These are phyloP conservation scores for Exophiala spinifera DNA, from an alignment of 2,329 filamentous ascomycete genomes.

Conservation along the genomic window DNA sequence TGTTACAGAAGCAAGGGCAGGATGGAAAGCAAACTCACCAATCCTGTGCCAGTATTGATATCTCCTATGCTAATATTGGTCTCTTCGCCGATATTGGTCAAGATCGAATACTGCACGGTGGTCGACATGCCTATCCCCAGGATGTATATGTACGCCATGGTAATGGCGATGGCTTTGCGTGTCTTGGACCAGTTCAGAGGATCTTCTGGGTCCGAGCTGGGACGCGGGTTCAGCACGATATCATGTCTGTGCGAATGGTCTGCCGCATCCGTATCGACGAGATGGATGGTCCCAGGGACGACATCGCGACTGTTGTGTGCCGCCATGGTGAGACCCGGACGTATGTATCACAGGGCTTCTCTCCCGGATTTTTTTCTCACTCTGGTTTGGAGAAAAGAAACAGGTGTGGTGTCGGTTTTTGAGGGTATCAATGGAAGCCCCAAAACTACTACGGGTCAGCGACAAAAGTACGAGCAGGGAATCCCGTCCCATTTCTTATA, in stretches of 20 bases:
- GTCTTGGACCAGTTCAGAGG: constrained; percentile 37
- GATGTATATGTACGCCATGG: constrained; percentile 36
- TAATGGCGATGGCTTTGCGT: constrained; percentile 35
- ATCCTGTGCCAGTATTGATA: constrained; percentile 36
- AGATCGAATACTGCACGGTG: constrained; percentile 34
- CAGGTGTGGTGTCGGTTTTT: too few relatives aligned
- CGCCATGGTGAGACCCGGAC: too few relatives aligned
- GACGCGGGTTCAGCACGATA: constrained; percentile 35
- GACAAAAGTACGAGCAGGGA: too few relatives aligned
- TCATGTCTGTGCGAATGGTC: constrained; percentile 2
- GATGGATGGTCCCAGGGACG: constrained; percentile 16
- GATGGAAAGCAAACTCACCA: background rate
- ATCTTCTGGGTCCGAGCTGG: constrained; percentile 39
- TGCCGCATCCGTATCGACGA: constrained; percentile 17
- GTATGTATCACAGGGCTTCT: too few relatives aligned
- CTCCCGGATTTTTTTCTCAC: too few relatives aligned
- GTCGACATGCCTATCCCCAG: constrained; percentile 33
- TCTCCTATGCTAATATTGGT: constrained; percentile 43
- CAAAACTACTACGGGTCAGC: too few relatives aligned
- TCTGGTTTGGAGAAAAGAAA: too few relatives aligned
- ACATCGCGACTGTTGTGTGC: constrained; percentile 1
- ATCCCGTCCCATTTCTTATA: too few relatives aligned
- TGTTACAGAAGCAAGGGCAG: too few relatives aligned
- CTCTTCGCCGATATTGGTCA: constrained; percentile 39
- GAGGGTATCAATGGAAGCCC: too few relatives aligned